Conservation (phyloP, 257 asterid species). For the Sherardia arvensis region DNA sequence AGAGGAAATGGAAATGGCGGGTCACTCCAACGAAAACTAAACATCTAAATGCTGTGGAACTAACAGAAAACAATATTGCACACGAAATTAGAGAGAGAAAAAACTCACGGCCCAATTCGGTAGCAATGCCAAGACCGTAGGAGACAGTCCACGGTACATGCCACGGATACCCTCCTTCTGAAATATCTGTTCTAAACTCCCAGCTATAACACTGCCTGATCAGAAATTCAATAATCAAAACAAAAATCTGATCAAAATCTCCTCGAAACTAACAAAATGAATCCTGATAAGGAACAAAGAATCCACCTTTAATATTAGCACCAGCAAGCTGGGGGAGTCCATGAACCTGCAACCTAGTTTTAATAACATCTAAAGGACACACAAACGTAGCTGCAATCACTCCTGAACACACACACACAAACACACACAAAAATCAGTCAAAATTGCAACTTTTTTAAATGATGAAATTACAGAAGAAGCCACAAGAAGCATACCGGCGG, state of each 20-base stretch:
- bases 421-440: conserved; percentile 5
- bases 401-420: conserved; percentile 41
- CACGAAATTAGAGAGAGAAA: background rate
- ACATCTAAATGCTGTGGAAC: background rate
- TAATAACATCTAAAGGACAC: conserved; percentile 95
- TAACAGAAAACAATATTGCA: background rate
- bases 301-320: conserved; percentile 62
- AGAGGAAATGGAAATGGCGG: conserved; percentile 11
- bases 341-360: conserved; percentile 94
- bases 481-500: conserved; percentile 50
- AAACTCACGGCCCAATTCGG: conserved; percentile 93
- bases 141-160: conserved; percentile 95
- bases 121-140: conserved; percentile 86
- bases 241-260: background rate
- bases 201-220: conserved; percentile 79
- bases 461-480: background rate
- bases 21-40: background rate
- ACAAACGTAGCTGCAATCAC: conserved; percentile 96
- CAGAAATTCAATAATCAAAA: conserved; percentile 10
- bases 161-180: conserved; percentile 85
- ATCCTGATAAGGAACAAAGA: background rate
- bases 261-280: background rate
- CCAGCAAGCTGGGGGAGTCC: conserved; percentile 62
- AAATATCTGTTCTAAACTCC: conserved; percentile 78
- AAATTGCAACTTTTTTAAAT: background rate